These are phyloP conservation scores for Murraya paniculata DNA, from an alignment of 345 rosid genomes.

Conservation along the genomic window DNA sequence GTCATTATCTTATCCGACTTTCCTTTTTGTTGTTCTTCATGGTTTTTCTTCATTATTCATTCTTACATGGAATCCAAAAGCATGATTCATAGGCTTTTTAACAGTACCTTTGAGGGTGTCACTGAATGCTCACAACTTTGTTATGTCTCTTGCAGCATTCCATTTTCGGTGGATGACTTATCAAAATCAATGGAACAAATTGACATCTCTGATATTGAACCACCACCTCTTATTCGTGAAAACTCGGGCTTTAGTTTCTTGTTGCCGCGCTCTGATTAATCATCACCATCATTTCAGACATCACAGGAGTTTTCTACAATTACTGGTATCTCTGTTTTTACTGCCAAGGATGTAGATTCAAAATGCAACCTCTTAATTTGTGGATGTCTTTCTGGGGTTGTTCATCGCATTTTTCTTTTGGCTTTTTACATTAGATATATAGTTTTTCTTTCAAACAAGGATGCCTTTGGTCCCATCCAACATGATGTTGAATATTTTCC, in stretches of 20 bases:
- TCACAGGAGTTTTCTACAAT: background rate
- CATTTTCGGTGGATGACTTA: slow-evolving; percentile 92
- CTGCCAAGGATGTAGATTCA: slow-evolving; percentile 23
- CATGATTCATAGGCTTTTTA: background rate
- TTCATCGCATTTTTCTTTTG: background rate
- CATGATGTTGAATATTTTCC: slow-evolving; percentile 15
- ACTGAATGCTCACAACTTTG: slow-evolving; percentile 4
- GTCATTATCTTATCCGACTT: background rate
- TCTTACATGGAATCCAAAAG: background rate
- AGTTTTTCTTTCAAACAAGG: slow-evolving; percentile 32
- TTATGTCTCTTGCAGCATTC: slow-evolving; percentile 60
- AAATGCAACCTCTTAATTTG: slow-evolving; percentile 12
- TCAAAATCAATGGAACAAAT: slow-evolving; percentile 94
- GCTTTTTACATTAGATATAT: slow-evolving; percentile 15
- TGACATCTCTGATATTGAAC: slow-evolving; percentile 80
- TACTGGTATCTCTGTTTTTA: background rate
- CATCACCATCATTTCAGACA: background rate
- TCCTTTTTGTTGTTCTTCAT: background rate
- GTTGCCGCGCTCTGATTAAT: slow-evolving; percentile 67
- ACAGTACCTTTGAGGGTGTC: background rate
- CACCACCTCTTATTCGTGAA: slow-evolving; percentile 85
- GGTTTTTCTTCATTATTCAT: background rate
- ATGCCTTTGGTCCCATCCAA: slow-evolving; percentile 15
- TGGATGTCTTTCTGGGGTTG: slow-evolving; percentile 13
- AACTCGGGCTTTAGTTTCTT: slow-evolving; percentile 89